These are phyloP conservation scores for Malus hybrid DNA, from an alignment of 331 rosid genomes.

Conservation along the genomic window DNA sequence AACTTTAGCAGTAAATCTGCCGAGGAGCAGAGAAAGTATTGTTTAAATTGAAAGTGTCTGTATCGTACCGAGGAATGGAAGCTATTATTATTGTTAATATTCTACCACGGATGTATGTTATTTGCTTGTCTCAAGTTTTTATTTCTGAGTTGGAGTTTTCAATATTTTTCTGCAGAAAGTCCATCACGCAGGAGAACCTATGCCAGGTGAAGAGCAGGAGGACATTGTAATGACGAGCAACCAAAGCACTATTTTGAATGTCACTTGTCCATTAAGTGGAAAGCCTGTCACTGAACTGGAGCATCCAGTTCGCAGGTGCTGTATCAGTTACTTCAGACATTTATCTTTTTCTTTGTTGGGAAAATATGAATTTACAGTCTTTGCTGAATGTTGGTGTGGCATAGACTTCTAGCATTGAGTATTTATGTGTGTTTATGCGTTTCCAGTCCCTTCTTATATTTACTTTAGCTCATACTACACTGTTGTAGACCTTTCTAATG, in stretches of 20 bases:
- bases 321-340: slow-evolving; percentile 3
- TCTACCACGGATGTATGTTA: too few relatives aligned
- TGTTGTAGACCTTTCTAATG: background rate
- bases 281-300: slow-evolving; percentile 61
- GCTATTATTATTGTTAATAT: background rate
- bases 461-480: background rate
- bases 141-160: background rate
- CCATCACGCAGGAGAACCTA: slow-evolving; percentile 81
- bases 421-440: background rate
- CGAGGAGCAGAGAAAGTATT: background rate
- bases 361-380: background rate
- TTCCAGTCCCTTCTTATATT: background rate
- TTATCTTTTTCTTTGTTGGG: background rate
- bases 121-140: too few relatives aligned
- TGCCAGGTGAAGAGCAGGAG: slow-evolving; percentile 94
- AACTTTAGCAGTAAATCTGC: background rate
- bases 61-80: background rate
- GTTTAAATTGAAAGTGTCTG: background rate
- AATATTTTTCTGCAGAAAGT: slow-evolving; percentile 59
- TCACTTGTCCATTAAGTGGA: slow-evolving; percentile 75
- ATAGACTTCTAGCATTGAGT: background rate
- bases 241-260: slow-evolving; percentile 57
- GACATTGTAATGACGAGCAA: slow-evolving; percentile 87
- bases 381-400: background rate
- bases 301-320: slow-evolving; percentile 86